Base-by-base conservation (phyloP, 2,329 filamentous ascomycete species). In the Sporothrix inflata region DNA sequence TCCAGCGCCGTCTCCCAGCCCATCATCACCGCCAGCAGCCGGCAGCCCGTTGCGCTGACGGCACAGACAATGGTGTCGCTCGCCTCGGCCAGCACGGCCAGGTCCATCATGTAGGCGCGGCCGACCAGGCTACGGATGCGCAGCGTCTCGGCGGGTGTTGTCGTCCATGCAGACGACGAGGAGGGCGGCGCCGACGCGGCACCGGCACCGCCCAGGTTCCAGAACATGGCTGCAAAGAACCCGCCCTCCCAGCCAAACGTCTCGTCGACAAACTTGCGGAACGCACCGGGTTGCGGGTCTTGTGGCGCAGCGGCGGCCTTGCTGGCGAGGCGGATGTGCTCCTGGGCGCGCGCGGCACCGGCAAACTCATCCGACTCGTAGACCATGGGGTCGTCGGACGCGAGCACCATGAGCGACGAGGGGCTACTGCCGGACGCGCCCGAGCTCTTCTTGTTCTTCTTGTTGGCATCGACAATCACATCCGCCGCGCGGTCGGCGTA, bases 241-340 rank as follows among this genome's bases (percentile, higher is more conserved):
- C 94, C 94, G 21, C 94, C 93, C 79, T 97, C 93, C 93, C 93
- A 97, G 40, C 93, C 94, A 53, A 93, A 90, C 1, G 90, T 88
- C 78, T 94, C 91, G 73, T 94, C 92, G 47, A 92, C 86, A 79
- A 92, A 93, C 76, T 87, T 88, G 75, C 86, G 86, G 78, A 91
- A 88, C 7, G 86, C 83, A 24, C 71, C 66, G 61, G 69, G 69
- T 14, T 67, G 45, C 21, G 16, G 38, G 21, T 14, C 66, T 14
- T 24, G 21, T 14, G 21, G 45, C 9, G 27, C 21, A 47, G 83
- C 79, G 27, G 82, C 81, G 38, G 83, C 79, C 78, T 92, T 92
- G 68, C 88, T 89, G 9, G 92, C 92, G 7, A 97, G 86, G 27
- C 90, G 88, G 78, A 97, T 95, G 73, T 89, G 89, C 77, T 92